Evolutionary conservation across 2,329 filamentous ascomycete genomes (phyloP).

Genomic region (Aspergillus sp.): DNA sequence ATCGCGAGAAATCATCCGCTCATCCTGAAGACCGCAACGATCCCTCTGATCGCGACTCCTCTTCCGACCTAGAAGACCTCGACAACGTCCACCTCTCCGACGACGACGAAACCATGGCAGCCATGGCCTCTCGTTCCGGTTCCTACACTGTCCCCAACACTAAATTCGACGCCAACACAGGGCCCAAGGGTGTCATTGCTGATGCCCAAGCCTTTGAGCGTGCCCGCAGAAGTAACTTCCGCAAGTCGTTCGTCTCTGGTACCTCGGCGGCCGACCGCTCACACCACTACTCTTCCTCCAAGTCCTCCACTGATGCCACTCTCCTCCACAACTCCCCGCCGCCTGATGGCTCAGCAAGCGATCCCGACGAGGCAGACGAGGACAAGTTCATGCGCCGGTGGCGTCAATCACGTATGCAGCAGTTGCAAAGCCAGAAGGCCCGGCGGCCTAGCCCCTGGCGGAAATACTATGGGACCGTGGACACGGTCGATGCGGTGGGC

Average conservation of each 20-base stretch:
- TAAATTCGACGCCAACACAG: slow-evolving; percentile 50
- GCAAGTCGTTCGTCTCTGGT: slow-evolving; percentile 40
- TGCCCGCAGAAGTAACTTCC: slow-evolving; percentile 49
- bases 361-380: slow-evolving; percentile 64
- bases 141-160: slow-evolving; percentile 47
- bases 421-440: slow-evolving; percentile 69
- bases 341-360: slow-evolving; percentile 38
- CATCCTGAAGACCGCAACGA: slow-evolving; percentile 46
- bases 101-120: slow-evolving; percentile 27
- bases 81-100: slow-evolving; percentile 34
- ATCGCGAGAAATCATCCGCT: slow-evolving; percentile 33
- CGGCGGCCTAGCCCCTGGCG: slow-evolving; percentile 74
- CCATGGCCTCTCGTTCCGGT: slow-evolving; percentile 36
- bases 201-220: slow-evolving; percentile 52
- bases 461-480: slow-evolving; percentile 74
- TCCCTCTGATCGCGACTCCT: slow-evolving; percentile 26
- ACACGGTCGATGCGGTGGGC: slow-evolving; percentile 82
- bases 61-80: slow-evolving; percentile 23
- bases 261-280: slow-evolving; percentile 33
- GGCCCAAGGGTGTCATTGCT: slow-evolving; percentile 53
- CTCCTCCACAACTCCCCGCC: slow-evolving; percentile 26
- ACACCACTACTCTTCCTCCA: slow-evolving; percentile 18
- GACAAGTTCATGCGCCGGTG: slow-evolving; percentile 80
- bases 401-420: slow-evolving; percentile 75
- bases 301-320: slow-evolving; percentile 22